Evolutionary conservation across 129 eudicot genomes (phyloP).

Genomic region (Mikania micrantha): DNA sequence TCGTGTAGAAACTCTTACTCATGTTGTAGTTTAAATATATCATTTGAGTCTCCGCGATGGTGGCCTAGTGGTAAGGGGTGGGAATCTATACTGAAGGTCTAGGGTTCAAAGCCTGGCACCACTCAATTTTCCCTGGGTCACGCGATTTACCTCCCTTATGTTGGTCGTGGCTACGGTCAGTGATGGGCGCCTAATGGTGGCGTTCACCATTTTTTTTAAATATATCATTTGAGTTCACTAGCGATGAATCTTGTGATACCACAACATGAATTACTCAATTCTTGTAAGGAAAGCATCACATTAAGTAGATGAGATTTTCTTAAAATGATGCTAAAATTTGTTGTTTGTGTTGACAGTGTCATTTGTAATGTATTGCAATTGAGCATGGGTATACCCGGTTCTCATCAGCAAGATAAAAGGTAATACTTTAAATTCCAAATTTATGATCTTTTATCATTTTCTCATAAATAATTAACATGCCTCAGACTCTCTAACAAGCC

Average conservation of each 20-base stretch:
- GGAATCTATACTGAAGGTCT: no score
- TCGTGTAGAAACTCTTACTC: background rate
- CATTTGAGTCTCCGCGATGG: no score
- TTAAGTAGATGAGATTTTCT: background rate
- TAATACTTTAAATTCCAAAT: slow-evolving; percentile 3
- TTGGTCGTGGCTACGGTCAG: no score
- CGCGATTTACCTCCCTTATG: no score
- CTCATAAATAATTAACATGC: background rate
- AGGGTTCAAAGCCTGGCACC: no score
- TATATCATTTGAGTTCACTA: background rate
- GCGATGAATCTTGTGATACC: background rate
- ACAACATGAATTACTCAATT: background rate
- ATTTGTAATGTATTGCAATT: slow-evolving; percentile 48
- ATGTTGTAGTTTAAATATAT: background rate
- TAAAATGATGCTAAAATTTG: background rate
- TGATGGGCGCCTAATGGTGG: no score
- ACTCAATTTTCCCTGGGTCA: no score
- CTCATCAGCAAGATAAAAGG: slow-evolving; percentile 39
- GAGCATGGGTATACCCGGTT: slow-evolving; percentile 21
- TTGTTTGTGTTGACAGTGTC: slow-evolving; percentile 46
- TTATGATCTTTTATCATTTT: slow-evolving; percentile 1
- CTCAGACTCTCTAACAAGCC: background rate
- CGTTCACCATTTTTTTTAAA: no score
- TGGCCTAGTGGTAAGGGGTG: no score
- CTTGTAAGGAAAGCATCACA: background rate